phyloP scores from a whole-genome alignment of 106 monocot species.

The Xerophyta viscosa region DNA sequence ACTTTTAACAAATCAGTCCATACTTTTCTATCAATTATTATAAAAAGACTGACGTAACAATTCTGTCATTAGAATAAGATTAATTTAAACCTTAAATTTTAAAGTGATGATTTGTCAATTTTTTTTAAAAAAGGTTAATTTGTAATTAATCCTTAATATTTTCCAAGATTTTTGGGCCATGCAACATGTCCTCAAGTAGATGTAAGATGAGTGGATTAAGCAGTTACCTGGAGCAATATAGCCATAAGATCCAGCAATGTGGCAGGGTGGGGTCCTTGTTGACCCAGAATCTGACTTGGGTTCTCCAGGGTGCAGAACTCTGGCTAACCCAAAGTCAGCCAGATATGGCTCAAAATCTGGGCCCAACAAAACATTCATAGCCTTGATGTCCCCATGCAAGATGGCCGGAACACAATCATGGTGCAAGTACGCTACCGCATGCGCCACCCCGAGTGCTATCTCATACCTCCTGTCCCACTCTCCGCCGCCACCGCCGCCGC shows the following conservation, averaged over 20 bases:
- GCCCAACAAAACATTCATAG: conserved; percentile 90
- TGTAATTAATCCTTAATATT: no score
- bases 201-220: no score
- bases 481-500: no score
- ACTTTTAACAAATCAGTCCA: no score
- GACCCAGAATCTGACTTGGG: not conserved
- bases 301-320: conserved; percentile 15
- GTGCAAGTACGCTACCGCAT: conserved; percentile 85
- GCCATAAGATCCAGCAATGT: conserved; percentile 78
- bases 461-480: conserved; percentile 83
- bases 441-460: conserved; percentile 76
- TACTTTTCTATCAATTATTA: no score
- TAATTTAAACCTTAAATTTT: no score
- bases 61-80: no score
- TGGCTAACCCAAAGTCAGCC: conserved; percentile 87
- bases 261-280: conserved; percentile 12
- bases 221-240: conserved; percentile 91
- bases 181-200: no score
- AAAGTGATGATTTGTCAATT: no score
- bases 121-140: no score
- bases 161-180: no score
- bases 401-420: conserved; percentile 96
- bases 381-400: conserved; percentile 87
- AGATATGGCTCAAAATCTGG: conserved; percentile 63
- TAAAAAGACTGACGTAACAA: no score